phyloP scores from a whole-genome alignment of 495 filamentous ascomycete species.

The Penicillium dipodomyicola region DNA sequence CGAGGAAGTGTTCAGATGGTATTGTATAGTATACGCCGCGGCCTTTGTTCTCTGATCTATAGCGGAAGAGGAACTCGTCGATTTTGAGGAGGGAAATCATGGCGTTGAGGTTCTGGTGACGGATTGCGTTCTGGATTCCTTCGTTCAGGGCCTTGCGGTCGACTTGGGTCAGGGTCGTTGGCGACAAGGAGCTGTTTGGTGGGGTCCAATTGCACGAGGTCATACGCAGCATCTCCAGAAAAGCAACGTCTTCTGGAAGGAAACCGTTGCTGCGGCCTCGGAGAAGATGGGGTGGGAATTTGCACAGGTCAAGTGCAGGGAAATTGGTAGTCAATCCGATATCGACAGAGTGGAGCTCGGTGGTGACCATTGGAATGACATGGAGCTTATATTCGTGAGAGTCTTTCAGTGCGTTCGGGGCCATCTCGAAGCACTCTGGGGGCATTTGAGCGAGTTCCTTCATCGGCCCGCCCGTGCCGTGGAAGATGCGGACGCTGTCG shows the following conservation, averaged over 20 bases:
- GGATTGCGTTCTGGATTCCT: slow-evolving; percentile 38
- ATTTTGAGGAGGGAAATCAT: slow-evolving; percentile 40
- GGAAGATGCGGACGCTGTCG: slow-evolving; percentile 12
- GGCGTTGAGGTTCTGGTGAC: slow-evolving; percentile 28
- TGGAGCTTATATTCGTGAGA: slow-evolving; percentile 23
- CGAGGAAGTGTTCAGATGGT: slow-evolving; percentile 33
- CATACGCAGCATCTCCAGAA: slow-evolving; percentile 40
- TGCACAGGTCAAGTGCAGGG: slow-evolving; percentile 20
- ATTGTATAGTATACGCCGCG: slow-evolving; percentile 22
- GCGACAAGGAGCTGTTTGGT: not conserved
- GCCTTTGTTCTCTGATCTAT: slow-evolving; percentile 1
- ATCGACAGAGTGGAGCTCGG: slow-evolving; percentile 18
- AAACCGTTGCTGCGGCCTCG: slow-evolving; percentile 26
- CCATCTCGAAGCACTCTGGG: not conserved
- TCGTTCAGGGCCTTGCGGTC: slow-evolving; percentile 33
- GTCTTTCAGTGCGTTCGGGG: not conserved
- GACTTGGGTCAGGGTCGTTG: slow-evolving; percentile 8
- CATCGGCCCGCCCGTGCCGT: slow-evolving; percentile 14
- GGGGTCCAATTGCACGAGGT: slow-evolving; percentile 25
- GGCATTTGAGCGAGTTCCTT: not conserved
- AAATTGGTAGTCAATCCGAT: slow-evolving; percentile 5
- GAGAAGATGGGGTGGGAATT: slow-evolving; percentile 29
- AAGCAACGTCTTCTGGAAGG: slow-evolving; percentile 14
- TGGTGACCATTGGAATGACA: slow-evolving; percentile 22
- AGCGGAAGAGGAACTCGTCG: slow-evolving; percentile 38